Conservation (phyloP, 2,329 filamentous ascomycete genomes). For the Cryphonectria japonica region DNA sequence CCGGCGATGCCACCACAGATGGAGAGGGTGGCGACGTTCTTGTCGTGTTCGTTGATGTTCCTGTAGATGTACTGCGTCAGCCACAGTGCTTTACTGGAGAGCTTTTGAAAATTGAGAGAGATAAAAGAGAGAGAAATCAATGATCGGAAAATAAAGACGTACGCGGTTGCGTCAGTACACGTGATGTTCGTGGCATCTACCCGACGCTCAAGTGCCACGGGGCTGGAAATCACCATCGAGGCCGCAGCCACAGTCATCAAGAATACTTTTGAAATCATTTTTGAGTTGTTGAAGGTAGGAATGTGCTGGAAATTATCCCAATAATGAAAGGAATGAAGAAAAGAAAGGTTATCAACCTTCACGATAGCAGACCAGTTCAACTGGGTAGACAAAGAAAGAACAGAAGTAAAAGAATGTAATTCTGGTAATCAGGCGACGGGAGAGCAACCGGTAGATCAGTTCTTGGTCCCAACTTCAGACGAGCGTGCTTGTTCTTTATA, state of each 20-base stretch:
- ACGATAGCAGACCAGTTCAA: background rate
- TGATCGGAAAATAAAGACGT: background rate
- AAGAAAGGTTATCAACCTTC: background rate
- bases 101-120: background rate
- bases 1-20: conserved; percentile 60
- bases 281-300: background rate
- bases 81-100: background rate
- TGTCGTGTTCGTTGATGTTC: conserved; percentile 52
- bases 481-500: background rate
- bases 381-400: background rate
- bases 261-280: conserved; percentile 1
- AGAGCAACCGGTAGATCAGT: background rate
- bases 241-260: background rate
- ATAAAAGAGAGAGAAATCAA: background rate
- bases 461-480: background rate
- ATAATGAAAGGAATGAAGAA: too few species aligned
- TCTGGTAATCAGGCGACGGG: background rate
- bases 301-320: background rate
- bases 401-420: background rate
- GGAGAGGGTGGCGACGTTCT: conserved; percentile 64
- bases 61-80: conserved; percentile 31
- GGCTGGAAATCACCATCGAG: conserved; percentile 9
- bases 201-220: conserved; percentile 14
- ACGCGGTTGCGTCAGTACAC: conserved; percentile 21
- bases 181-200: conserved; percentile 15